Evolutionary conservation across 192 early-diverging fungal species (phyloP).

Genomic region (Coemansia sp.): DNA sequence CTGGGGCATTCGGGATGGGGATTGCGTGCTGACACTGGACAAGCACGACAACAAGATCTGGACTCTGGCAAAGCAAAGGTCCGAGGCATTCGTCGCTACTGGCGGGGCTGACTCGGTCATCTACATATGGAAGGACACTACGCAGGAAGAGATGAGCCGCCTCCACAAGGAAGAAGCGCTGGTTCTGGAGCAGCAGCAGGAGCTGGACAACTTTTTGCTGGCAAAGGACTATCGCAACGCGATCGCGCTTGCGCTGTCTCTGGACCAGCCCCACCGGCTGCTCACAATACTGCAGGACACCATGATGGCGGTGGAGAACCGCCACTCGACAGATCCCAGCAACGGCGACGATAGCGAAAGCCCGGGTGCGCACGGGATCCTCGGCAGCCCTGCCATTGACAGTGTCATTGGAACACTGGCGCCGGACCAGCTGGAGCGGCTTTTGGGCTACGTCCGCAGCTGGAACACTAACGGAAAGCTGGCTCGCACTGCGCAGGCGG

Average conservation of each 20-base stretch:
- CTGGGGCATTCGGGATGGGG: constrained; percentile 88
- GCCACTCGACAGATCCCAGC: constrained; percentile 4
- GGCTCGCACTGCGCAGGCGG: constrained; percentile 70
- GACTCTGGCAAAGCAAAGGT: constrained; percentile 73
- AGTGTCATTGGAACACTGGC: constrained; percentile 60
- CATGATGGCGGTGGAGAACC: constrained; percentile 35
- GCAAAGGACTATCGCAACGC: constrained; percentile 92
- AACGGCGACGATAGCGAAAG: background rate
- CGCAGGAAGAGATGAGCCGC: constrained; percentile 74
- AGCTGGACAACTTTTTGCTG: constrained; percentile 75
- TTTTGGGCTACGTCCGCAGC: constrained; percentile 79
- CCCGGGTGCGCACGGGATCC: background rate
- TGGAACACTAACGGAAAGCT: constrained; percentile 94
- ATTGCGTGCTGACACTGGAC: constrained; percentile 88
- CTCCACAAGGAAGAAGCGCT: constrained; percentile 56
- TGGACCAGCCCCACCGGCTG: constrained; percentile 84
- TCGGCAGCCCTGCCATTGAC: constrained; percentile 56
- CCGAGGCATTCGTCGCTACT: constrained; percentile 66
- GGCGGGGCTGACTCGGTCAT: constrained; percentile 89
- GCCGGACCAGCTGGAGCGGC: constrained; percentile 64
- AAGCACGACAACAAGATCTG: constrained; percentile 95
- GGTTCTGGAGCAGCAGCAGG: constrained; percentile 84
- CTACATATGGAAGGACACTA: constrained; percentile 90
- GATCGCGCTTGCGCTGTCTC: constrained; percentile 77
- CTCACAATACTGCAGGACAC: constrained; percentile 66